These are phyloP conservation scores for Trematosphaeria pertusa DNA, from an alignment of 2,329 filamentous ascomycete genomes.

Conservation along the genomic window DNA sequence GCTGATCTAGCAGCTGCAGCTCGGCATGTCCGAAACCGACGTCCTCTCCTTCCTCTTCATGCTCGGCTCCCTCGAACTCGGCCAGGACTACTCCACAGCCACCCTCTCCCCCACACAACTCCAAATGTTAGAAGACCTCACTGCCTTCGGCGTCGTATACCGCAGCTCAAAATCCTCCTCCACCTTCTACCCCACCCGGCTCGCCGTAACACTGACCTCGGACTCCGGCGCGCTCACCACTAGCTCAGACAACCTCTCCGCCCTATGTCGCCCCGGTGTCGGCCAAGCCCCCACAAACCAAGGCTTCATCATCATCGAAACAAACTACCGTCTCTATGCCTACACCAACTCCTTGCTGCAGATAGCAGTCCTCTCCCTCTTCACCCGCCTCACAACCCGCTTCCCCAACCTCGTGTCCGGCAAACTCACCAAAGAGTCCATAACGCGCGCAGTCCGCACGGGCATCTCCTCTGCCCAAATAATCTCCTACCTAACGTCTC, in stretches of 20 bases:
- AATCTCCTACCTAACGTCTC: slow-evolving; percentile 87
- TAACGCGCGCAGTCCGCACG: slow-evolving; percentile 83
- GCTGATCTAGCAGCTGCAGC: slow-evolving; percentile 38
- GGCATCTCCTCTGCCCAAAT: slow-evolving; percentile 97
- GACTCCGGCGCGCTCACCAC: slow-evolving; percentile 74
- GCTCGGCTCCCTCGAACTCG: slow-evolving; percentile 89
- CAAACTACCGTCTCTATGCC: slow-evolving; percentile 96
- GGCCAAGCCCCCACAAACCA: slow-evolving; percentile 51
- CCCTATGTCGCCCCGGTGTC: slow-evolving; percentile 59
- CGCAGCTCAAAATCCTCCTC: slow-evolving; percentile 54
- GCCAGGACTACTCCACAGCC: slow-evolving; percentile 86
- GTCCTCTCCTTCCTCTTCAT: slow-evolving; percentile 97
- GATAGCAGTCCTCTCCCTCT: slow-evolving; percentile 91
- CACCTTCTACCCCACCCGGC: slow-evolving; percentile 84
- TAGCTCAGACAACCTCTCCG: slow-evolving; percentile 54
- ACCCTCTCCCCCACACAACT: slow-evolving; percentile 81
- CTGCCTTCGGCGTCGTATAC: slow-evolving; percentile 93
- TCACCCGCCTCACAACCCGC: slow-evolving; percentile 84
- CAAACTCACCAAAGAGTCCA: slow-evolving; percentile 85
- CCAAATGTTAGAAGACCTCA: slow-evolving; percentile 88
- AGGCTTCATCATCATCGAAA: slow-evolving; percentile 95
- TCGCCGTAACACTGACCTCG: slow-evolving; percentile 90
- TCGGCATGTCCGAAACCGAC: slow-evolving; percentile 86
- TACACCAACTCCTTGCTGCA: slow-evolving; percentile 94
- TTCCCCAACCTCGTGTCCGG: slow-evolving; percentile 95